Percentiles rank a stretch among this genome's conserved stretches.
phyloP scores from a whole-genome alignment of 2,329 filamentous ascomycete genomes.

The Tolypocladium tropicale region DNA sequence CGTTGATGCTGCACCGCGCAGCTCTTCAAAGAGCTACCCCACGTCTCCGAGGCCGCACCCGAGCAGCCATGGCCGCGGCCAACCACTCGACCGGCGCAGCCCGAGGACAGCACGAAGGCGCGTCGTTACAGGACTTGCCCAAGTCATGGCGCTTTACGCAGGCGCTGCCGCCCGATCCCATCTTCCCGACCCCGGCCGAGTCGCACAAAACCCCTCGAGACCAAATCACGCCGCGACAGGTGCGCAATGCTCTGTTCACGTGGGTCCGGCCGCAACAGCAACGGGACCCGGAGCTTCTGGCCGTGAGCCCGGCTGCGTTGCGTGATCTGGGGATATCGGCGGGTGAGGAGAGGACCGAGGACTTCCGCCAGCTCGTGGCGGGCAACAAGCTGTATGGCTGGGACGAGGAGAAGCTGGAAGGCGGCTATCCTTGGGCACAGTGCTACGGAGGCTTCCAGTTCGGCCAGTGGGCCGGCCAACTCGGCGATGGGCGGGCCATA shows the following conservation, averaged over 20 bases:
- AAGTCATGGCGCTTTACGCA: slow-evolving; percentile 57
- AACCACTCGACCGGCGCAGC: slow-evolving; percentile 18
- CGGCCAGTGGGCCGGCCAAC: slow-evolving; percentile 89
- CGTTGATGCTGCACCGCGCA: slow-evolving; percentile 24
- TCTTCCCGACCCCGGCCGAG: slow-evolving; percentile 67
- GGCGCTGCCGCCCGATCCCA: slow-evolving; percentile 63
- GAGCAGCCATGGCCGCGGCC: slow-evolving; percentile 19
- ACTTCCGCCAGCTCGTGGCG: slow-evolving; percentile 67
- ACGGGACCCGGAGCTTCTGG: slow-evolving; percentile 67
- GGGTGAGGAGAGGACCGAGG: slow-evolving; percentile 57
- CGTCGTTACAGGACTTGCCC: slow-evolving; percentile 43
- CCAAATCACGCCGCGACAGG: slow-evolving; percentile 68
- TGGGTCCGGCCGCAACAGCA: slow-evolving; percentile 76
- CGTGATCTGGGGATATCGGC: slow-evolving; percentile 66
- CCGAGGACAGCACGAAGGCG: slow-evolving; percentile 10
- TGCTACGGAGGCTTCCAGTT: slow-evolving; percentile 83
- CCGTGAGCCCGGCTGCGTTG: slow-evolving; percentile 69
- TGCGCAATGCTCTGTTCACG: slow-evolving; percentile 78
- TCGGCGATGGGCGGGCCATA: slow-evolving; percentile 90
- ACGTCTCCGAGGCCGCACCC: slow-evolving; percentile 15
- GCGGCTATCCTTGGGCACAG: slow-evolving; percentile 94
- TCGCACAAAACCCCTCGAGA: slow-evolving; percentile 76
- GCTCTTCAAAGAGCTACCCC: slow-evolving; percentile 18
- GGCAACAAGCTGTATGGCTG: slow-evolving; percentile 78
- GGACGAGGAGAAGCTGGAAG: slow-evolving; percentile 53